These are phyloP conservation scores for Boletus sp. DNA, from an alignment of 768 basidiomycete genomes.

Conservation along the genomic window DNA sequence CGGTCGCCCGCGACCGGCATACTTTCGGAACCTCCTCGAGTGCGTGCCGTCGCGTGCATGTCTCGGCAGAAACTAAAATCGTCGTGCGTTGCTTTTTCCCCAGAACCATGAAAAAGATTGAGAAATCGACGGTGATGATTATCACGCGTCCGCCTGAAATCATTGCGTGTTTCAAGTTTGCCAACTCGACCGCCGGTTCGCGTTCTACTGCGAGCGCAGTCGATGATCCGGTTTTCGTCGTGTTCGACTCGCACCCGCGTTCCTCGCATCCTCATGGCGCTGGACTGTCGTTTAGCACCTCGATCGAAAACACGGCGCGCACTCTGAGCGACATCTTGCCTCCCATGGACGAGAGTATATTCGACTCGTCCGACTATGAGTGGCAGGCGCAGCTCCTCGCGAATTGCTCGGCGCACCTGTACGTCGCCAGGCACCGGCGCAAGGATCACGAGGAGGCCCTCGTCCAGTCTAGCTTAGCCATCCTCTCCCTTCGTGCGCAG, in stretches of 20 bases:
- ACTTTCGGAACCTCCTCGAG: constrained; percentile 36
- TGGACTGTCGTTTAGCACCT: constrained; percentile 54
- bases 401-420: constrained; percentile 59
- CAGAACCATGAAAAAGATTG: constrained; percentile 26
- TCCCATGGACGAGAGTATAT: constrained; percentile 41
- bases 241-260: constrained; percentile 71
- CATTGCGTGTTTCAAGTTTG: constrained; percentile 47
- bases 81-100: background rate
- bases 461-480: constrained; percentile 49
- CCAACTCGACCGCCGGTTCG: background rate
- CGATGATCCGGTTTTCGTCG: constrained; percentile 42
- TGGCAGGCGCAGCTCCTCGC: constrained; percentile 67
- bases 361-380: constrained; percentile 44
- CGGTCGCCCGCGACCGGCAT: constrained; percentile 35
- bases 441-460: constrained; percentile 34
- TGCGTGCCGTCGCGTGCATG: constrained; percentile 9
- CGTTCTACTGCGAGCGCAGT: background rate
- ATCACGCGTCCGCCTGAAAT: constrained; percentile 76
- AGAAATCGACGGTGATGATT: constrained; percentile 39
- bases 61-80: background rate
- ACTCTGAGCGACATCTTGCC: constrained; percentile 49
- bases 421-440: constrained; percentile 36
- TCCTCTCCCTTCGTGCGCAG: constrained; percentile 43
- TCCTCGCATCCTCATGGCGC: constrained; percentile 58
- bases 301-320: constrained; percentile 40